Evolutionary conservation across 805 yeast species (phyloP), one percentile per base, ranked within the genome.

Genomic region (Wickerhamiella dianesei): DNA sequence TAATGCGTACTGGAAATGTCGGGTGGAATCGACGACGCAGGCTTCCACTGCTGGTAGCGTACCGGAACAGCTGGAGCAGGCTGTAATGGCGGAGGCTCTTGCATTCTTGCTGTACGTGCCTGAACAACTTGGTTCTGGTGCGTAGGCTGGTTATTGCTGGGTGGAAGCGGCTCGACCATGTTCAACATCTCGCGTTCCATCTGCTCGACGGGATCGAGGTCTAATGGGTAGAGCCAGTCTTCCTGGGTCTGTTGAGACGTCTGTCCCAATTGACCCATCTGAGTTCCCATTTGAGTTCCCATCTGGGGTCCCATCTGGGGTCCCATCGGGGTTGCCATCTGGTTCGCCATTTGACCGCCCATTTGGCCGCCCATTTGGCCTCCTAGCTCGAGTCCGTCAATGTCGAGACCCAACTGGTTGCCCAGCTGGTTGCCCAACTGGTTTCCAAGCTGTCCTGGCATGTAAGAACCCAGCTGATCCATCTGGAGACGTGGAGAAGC

Each of bases 11-110:
- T 50, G 40, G 60, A 50, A 35, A 64, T 50, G 40, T 66, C 68
- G 3, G 64, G 62, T 9, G 71, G 70, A 36, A 66, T 66, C 9
- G 67, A 63, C 20, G 67, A 60, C 48, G 61, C 59, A 21, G 69
- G 63, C 50, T 62, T 65, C 55, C 63, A 66, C 35, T 35, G 42
- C 17, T 39, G 45, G 37, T 17, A 19, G 6, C 18, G 41, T 3
- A 17, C 8, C 6, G 44, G 44, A 3, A 32, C 14, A 3, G 44
- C 37, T 25, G 32, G 32, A 4, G 37, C 21, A 6, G 19, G 32
- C 39, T 56, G 14, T 48, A 48, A 16, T 59, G 54, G 41, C 45
- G 44, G 29, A 39, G 39, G 37, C 29, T 3, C 17, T 8, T 16
- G 21, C 21, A 9, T 6, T 18, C 46, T 14, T 21, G 41, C 16